Evolutionary conservation across 768 basidiomycete genomes (phyloP), one percentile per base, ranked within the genome.

Genomic region (Termitomyces sp.): DNA sequence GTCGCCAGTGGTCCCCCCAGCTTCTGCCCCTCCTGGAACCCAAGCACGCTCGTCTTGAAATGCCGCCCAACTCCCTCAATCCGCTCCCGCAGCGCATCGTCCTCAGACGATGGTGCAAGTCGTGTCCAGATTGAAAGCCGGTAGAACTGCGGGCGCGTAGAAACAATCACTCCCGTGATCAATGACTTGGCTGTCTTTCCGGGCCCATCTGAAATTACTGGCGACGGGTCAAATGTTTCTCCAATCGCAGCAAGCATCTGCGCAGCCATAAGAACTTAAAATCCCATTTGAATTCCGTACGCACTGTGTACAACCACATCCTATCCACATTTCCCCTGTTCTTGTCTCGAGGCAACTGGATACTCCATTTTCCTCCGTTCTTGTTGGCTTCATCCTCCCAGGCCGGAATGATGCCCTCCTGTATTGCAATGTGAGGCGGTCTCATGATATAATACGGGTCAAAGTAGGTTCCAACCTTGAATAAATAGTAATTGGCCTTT

Each of bases 171-270:
- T 49, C 95, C 95, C 0, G 95, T 98, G 63, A 89, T 87, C 63
- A 92, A 76, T 37, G 87, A 85, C 62, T 79, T 77, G 8, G 76
- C 76, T 40, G 75, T 77, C 17, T 71, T 71, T 49, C 62, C 68
- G 60, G 62, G 44, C 73, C 80, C 60, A 69, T 77, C 82, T 45
- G 73, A 66, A 57, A 68, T 68, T 23, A 86, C 80, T 47, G 92
- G 81, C 53, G 86, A 83, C 16, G 95, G 93, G 73, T 98, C 97
- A 71, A 97, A 98, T 0, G 95, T 99, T 75, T 99, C 97, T 53
- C 97, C 97, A 63, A 99, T 99, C 44, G 96, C 97, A 59, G 97
- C 97, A 57, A 99, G 86, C 96, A 98, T 98, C 97, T 98, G 71
- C 41, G 56, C 43, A 53, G 51, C 14, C 45, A 37, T 58, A 23